Evolutionary conservation across 495 filamentous ascomycete genomes (phyloP).

Genomic region (Daldinia vernicosa): DNA sequence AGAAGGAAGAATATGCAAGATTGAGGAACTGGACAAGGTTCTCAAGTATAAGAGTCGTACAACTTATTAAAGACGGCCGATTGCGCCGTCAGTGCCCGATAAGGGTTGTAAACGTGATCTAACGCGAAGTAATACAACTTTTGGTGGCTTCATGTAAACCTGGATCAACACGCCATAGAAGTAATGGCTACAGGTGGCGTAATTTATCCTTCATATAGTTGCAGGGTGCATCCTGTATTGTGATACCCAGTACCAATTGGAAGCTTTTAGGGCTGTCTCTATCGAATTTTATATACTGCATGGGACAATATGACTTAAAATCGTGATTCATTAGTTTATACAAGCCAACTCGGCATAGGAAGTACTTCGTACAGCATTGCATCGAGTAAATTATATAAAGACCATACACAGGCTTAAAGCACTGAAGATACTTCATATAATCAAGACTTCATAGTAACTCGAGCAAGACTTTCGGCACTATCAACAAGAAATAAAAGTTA

Average conservation of each 20-base stretch:
- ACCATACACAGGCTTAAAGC: background rate
- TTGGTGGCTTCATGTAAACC: constrained; percentile 6
- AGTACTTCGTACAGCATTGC: too few relatives aligned
- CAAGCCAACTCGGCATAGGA: too few relatives aligned
- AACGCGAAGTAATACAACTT: constrained; percentile 23
- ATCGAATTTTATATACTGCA: background rate
- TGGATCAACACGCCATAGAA: background rate
- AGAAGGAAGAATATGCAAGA: background rate
- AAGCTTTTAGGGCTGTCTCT: background rate
- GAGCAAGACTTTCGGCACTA: background rate
- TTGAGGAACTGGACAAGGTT: background rate
- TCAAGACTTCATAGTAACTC: background rate
- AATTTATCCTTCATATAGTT: background rate
- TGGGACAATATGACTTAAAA: background rate
- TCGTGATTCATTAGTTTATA: background rate
- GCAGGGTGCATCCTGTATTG: background rate
- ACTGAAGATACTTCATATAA: background rate
- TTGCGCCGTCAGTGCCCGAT: constrained; percentile 4
- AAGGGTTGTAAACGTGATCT: constrained; percentile 11
- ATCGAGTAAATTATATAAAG: background rate
- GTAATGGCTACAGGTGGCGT: background rate
- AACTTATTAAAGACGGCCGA: constrained; percentile 14
- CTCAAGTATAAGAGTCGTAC: background rate
- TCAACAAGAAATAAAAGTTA: background rate
- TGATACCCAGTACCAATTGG: background rate